Conservation (phyloP, 805 yeast genomes). For the Huiozyma sinensis region DNA sequence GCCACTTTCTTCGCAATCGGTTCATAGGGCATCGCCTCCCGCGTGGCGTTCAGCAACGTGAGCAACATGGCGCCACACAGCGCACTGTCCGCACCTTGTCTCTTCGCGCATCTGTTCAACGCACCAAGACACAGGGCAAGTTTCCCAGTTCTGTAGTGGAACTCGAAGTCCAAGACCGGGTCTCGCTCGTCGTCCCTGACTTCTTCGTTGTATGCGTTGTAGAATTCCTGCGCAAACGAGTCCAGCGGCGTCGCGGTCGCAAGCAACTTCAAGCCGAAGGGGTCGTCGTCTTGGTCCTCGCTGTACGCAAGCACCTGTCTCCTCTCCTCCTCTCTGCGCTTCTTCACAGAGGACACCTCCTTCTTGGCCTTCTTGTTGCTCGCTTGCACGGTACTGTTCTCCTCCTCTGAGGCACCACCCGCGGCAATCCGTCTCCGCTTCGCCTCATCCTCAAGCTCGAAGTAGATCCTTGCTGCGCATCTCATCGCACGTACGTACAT, state of each 20-base stretch:
- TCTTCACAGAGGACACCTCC: constrained; percentile 38
- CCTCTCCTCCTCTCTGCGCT: constrained; percentile 45
- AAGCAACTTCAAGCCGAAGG: constrained; percentile 41
- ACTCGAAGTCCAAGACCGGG: constrained; percentile 21
- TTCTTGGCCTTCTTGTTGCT: constrained; percentile 45
- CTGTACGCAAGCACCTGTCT: constrained; percentile 30
- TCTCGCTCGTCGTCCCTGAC: constrained; percentile 31
- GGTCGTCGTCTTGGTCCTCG: constrained; percentile 51
- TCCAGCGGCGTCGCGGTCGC: constrained; percentile 32
- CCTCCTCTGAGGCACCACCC: constrained; percentile 5
- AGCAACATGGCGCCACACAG: constrained; percentile 22
- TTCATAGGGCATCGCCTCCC: constrained; percentile 15
- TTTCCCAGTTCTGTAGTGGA: constrained; percentile 21
- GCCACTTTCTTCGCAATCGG: constrained; percentile 25
- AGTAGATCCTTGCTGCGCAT: constrained; percentile 51
- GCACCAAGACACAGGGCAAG: constrained; percentile 24
- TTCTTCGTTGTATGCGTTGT: constrained; percentile 32
- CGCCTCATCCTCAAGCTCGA: constrained; percentile 28
- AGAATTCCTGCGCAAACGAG: constrained; percentile 35
- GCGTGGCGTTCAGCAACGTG: constrained; percentile 16
- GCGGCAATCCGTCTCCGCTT: constrained; percentile 3
- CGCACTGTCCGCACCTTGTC: constrained; percentile 11
- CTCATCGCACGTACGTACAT: constrained; percentile 57
- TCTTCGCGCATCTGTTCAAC: constrained; percentile 15
- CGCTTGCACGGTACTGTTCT: constrained; percentile 3